Percentiles rank a stretch among this genome's conserved stretches.
phyloP scores from a whole-genome alignment of 2,329 filamentous ascomycete genomes.

The Exophiala calicioides region DNA sequence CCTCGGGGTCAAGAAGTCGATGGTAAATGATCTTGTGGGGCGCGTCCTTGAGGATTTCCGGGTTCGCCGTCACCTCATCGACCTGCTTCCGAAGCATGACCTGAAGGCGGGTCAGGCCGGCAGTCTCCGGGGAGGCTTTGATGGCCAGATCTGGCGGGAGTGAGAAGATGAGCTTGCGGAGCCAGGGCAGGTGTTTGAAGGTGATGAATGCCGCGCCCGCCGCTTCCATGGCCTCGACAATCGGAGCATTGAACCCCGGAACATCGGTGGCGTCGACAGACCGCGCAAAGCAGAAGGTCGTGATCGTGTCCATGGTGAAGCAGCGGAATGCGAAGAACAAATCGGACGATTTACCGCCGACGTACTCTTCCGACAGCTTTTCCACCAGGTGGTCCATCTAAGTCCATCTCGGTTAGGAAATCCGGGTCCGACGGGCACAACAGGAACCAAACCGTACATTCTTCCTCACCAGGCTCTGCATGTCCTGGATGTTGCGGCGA shows the following conservation, averaged over 20 bases:
- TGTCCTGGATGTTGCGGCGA: constrained; percentile 17
- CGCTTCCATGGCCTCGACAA: constrained; percentile 32
- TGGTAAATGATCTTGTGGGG: constrained; percentile 39
- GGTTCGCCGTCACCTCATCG: constrained; percentile 27
- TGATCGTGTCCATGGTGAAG: constrained; percentile 32
- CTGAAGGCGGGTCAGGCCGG: constrained; percentile 26
- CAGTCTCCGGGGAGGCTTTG: constrained; percentile 13
- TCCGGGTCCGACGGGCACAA: too few species aligned
- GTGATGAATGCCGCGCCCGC: constrained; percentile 23
- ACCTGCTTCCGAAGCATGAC: constrained; percentile 21
- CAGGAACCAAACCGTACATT: constrained; percentile 29
- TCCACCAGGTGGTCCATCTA: constrained; percentile 10
- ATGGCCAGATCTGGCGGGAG: constrained; percentile 41
- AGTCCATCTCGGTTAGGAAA: too few species aligned
- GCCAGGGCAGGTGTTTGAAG: constrained; percentile 33
- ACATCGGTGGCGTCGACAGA: constrained; percentile 29
- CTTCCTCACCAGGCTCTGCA: constrained; percentile 24
- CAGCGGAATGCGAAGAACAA: constrained; percentile 37
- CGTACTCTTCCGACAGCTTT: constrained; percentile 33
- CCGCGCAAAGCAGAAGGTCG: constrained; percentile 31
- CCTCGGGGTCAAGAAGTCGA: constrained; percentile 28
- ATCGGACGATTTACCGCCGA: constrained; percentile 32
- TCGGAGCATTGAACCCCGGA: constrained; percentile 28
- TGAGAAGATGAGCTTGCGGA: constrained; percentile 40
- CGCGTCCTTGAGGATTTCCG: constrained; percentile 27